Evolutionary conservation across 495 filamentous ascomycete species (phyloP), one percentile per base, ranked within the genome.

Genomic region (Penicillium desertorum): DNA sequence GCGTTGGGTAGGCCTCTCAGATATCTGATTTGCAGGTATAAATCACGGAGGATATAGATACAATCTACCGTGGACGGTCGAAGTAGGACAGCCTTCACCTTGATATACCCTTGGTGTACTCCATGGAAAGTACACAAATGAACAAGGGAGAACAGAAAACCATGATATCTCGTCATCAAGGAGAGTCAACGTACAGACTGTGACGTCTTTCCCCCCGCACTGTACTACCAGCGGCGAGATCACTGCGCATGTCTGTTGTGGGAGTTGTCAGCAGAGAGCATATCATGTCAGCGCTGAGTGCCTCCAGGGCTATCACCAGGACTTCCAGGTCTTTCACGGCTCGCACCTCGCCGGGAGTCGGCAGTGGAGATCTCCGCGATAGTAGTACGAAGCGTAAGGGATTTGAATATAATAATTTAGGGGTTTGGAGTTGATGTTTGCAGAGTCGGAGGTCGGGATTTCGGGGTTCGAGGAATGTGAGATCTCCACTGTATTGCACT

Each of bases 401-500:
- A 37, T 46, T 39, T 34, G 20, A 22, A 27, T 46, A 47, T 47
- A 19, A 48, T 48, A 19, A 20, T 48, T 29, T 32, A 48, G 50
- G 34, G 22, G 11, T 52, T 14, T 52, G 42, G 17, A 45, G 17
- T 46, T 36, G 53, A 37, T 9, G 8, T 12, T 22, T 22, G 1
- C 32, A n/a, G 11, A 27, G 16, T 59, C 62, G 65, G 62, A 30
- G 48, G 42, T 51, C 65, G 65, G 62, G 56, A 50, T 45, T 61
- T 63, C 60, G 63, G 60, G 39, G 46, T 58, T 61, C 52, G 62
- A 54, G 43, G 57, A 53, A 54, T 54, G 32, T 47, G 30, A 34
- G 19, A 53, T 54, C 53, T 61, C 41, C 48, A 52, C 32, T 17
- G 39, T 30, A 25, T n/a, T 19, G 17, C 6, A 48, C 12, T 32